A percentile compares a stretch with the other conserved stretches of the same genome.
phyloP scores from a whole-genome alignment of 805 yeast species.

The Candida pini region DNA sequence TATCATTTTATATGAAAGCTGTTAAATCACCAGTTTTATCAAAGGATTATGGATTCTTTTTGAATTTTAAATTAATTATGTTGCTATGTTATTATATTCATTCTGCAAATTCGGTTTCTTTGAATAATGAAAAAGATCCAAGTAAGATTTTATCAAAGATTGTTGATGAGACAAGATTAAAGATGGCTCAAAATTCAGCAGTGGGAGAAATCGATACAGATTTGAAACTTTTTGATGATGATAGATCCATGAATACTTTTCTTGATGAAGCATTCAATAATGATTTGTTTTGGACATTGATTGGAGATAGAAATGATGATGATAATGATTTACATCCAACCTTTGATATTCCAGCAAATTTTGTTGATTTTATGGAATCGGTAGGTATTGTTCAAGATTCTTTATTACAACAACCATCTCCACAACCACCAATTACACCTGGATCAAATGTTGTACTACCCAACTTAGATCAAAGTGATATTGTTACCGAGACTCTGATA shows the following conservation, averaged over 20 bases:
- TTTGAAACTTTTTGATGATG: conserved; percentile 3
- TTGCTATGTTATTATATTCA: conserved; percentile 16
- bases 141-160: neutral
- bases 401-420: no score
- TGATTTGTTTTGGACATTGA: no score
- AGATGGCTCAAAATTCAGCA: neutral
- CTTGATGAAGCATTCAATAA: neutral
- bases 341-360: no score
- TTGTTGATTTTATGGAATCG: no score
- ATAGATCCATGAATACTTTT: conserved; percentile 1
- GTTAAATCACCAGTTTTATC: conserved; percentile 3
- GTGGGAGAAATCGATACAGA: conserved; percentile 4
- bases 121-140: neutral
- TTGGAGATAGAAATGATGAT: no score
- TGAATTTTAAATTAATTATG: conserved; percentile 11
- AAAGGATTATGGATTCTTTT: conserved; percentile 14
- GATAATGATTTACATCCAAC: no score
- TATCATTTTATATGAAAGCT: conserved; percentile 10
- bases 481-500: no score
- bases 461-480: no score
- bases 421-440: no score
- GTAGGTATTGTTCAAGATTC: no score
- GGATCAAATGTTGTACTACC: no score
- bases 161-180: conserved; percentile 2
- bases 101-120: conserved; percentile 2